These are phyloP conservation scores for Fusarium solani-melongenae DNA, from an alignment of 2,329 filamentous ascomycete species.

Conservation along the genomic window DNA sequence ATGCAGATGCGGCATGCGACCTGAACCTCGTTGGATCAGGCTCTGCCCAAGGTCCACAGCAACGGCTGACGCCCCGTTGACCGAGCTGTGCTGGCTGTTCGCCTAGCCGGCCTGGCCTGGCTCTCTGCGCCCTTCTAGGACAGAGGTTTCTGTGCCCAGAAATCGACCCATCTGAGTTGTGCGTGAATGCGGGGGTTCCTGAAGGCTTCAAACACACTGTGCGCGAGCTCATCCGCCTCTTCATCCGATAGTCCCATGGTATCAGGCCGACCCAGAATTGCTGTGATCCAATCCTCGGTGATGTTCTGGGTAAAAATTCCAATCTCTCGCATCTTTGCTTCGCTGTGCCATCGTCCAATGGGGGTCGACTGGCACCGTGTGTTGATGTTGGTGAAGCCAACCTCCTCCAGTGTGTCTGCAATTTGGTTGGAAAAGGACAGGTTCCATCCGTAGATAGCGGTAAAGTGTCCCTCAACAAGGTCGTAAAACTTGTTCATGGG, in stretches of 20 bases:
- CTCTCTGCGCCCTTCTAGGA: slow-evolving; percentile 16
- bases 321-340: slow-evolving; percentile 49
- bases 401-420: slow-evolving; percentile 42
- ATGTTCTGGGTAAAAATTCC: slow-evolving; percentile 52
- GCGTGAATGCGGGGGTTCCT: slow-evolving; percentile 49
- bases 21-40: slow-evolving; percentile 22
- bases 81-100: background rate
- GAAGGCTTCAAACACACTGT: slow-evolving; percentile 47
- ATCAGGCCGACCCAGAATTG: slow-evolving; percentile 49
- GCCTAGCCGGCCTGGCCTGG: background rate
- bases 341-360: slow-evolving; percentile 53
- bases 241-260: slow-evolving; percentile 48
- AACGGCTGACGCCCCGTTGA: slow-evolving; percentile 7
- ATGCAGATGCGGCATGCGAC: slow-evolving; percentile 17
- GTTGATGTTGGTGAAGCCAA: slow-evolving; percentile 50
- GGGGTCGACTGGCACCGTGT: slow-evolving; percentile 46
- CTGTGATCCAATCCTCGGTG: slow-evolving; percentile 48
- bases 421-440: slow-evolving; percentile 45
- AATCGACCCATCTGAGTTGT: slow-evolving; percentile 50
- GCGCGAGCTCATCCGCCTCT: slow-evolving; percentile 47
- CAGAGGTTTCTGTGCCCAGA: slow-evolving; percentile 53
- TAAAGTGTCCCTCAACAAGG: slow-evolving; percentile 47
- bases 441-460: slow-evolving; percentile 50
- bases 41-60: background rate
- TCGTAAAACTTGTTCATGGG: slow-evolving; percentile 49